These are phyloP conservation scores for Tardiomyces digboiensis DNA, from an alignment of 1,139 yeast species.

Conservation along the genomic window DNA sequence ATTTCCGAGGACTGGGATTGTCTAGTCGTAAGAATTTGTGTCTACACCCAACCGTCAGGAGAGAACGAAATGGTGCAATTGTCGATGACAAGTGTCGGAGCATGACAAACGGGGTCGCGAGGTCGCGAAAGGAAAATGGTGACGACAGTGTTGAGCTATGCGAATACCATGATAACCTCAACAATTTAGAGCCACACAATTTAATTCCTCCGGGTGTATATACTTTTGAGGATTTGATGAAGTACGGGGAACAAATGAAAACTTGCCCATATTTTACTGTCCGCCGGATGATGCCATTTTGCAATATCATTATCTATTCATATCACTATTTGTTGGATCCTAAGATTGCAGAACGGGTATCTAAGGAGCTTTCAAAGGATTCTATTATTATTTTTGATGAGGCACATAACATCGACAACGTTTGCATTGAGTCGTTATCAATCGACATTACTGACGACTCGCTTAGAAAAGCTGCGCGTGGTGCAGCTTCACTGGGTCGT, in stretches of 20 bases:
- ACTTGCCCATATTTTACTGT: constrained; percentile 97
- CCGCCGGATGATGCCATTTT: constrained; percentile 94
- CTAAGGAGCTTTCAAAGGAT: constrained; percentile 85
- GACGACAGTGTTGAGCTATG: constrained; percentile 57
- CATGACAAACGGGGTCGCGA: constrained; percentile 85
- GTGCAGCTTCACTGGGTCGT: constrained; percentile 61
- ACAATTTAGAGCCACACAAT: constrained; percentile 80
- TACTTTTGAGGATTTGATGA: constrained; percentile 76
- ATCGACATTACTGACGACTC: constrained; percentile 82
- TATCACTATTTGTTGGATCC: constrained; percentile 96
- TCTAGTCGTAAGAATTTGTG: constrained; percentile 93
- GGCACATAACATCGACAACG: constrained; percentile 98
- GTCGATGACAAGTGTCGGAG: constrained; percentile 97
- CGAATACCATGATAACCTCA: constrained; percentile 80
- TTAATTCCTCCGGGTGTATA: constrained; percentile 88
- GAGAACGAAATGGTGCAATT: constrained; percentile 84
- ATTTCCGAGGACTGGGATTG: constrained; percentile 84
- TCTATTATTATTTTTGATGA: constrained; percentile 94
- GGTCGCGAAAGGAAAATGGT: constrained; percentile 54
- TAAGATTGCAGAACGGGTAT: constrained; percentile 92
- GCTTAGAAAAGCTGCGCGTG: constrained; percentile 65
- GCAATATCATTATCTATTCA: constrained; percentile 91
- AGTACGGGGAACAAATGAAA: constrained; percentile 65
- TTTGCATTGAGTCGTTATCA: constrained; percentile 91
- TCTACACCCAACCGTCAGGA: constrained; percentile 76